phyloP scores from a whole-genome alignment of 768 basidiomycete genomes.

The Antrodiella citrinella region DNA sequence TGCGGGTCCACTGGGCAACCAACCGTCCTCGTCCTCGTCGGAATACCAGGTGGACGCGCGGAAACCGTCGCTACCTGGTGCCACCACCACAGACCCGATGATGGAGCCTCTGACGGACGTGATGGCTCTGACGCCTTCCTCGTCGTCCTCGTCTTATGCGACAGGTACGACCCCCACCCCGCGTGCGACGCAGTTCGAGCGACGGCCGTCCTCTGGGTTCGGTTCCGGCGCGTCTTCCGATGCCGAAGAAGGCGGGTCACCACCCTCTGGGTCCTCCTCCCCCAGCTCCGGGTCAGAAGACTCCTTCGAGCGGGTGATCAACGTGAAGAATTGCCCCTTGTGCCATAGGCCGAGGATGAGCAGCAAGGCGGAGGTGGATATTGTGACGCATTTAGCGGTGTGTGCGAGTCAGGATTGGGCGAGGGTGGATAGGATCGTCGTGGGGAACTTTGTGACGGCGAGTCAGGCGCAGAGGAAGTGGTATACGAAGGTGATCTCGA shows the following conservation, averaged over 20 bases:
- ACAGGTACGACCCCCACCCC: background rate
- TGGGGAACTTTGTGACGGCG: constrained; percentile 90
- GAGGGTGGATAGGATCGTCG: constrained; percentile 80
- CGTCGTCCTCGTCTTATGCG: background rate
- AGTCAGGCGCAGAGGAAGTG: constrained; percentile 96
- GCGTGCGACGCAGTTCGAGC: constrained; percentile 12
- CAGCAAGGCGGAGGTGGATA: constrained; percentile 86
- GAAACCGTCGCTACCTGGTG: constrained; percentile 13
- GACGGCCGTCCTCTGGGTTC: constrained; percentile 25
- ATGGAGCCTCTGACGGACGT: constrained; percentile 33
- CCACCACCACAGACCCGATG: constrained; percentile 36
- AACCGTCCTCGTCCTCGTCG: constrained; percentile 3
- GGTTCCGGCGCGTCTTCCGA: constrained; percentile 3
- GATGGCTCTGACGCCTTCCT: constrained; percentile 18
- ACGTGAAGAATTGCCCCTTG: constrained; percentile 88
- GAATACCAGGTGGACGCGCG: constrained; percentile 5
- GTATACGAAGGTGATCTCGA: constrained; percentile 85
- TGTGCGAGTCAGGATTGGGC: constrained; percentile 94
- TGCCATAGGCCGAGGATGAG: constrained; percentile 85
- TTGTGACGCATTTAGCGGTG: constrained; percentile 93
- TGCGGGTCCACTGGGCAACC: constrained; percentile 39
- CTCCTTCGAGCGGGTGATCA: constrained; percentile 74
- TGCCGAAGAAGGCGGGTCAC: background rate
- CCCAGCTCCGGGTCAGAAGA: constrained; percentile 8
- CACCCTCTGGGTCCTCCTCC: constrained; percentile 3